Evolutionary conservation across 1,284 basidiomycete genomes (phyloP), one percentile per base, ranked within the genome.

Genomic region (Trichosporon ovoides): DNA sequence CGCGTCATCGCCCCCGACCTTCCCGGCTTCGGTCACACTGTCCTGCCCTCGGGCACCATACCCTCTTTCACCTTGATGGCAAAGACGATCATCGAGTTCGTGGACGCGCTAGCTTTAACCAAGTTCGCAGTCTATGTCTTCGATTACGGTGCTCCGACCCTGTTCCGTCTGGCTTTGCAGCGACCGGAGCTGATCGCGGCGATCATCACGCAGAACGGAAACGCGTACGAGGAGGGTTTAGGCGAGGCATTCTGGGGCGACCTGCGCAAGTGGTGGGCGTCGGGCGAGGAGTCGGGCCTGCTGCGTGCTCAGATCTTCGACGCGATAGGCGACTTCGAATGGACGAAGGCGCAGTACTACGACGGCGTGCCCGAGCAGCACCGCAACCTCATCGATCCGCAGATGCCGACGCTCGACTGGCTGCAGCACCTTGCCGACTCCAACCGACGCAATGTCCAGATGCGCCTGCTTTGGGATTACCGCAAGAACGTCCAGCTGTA

Each of bases 11-110:
- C 82, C 0, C 82, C 82, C 33, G 82, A 83, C 63, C 68, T 82
- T 6, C 81, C 81, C 1, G 81, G 80, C 0, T 83, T 80, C 60
- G 81, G 82, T 12, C 80, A 80, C 66, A 83, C 82, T 7, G 69
- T 61, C 28, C 75, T 78, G 10, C 79, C 80, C 0, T 65, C 60
- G 6, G 66, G 63, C 22, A 81, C 79, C 59, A 53, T 57, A 22
- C 79, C 79, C 63, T 79, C 75, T 0, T 83, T 83, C 66, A 79
- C 72, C 43, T 72, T 67, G 38, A 64, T 82, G 31, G 69, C 78
- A 4, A 62, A 69, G 33, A 80, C 79, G n/a, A 69, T 81, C 59
- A 73, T 72, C 20, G 69, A 68, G 1, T 81, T 82, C 66, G 70
- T 81, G 36, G 76, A 81, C 57, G 73, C 72, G 2, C 70, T 83